Conservation (phyloP, 257 asterid species). For the Cruciata laevipes region DNA sequence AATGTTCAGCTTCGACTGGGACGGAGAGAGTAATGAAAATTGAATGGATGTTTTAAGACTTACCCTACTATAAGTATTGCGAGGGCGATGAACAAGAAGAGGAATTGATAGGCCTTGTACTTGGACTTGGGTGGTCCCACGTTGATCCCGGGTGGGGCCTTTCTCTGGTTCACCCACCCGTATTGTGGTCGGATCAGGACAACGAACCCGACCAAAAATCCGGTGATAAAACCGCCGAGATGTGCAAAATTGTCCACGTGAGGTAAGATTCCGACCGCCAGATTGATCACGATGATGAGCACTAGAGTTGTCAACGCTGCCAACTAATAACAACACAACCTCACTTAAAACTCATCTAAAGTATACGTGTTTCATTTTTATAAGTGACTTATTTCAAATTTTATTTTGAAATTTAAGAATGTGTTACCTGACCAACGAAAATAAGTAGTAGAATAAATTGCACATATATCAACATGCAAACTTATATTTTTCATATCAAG, state of each 20-base stretch:
- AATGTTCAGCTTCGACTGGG: too few species aligned
- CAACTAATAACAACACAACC: conserved; percentile 26
- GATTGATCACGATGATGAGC: conserved; percentile 55
- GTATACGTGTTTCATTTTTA: too few species aligned
- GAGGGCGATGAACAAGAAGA: conserved; percentile 34
- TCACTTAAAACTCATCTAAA: too few species aligned
- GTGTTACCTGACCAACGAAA: too few species aligned
- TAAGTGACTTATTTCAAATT: too few species aligned
- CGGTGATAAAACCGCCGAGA: conserved; percentile 75
- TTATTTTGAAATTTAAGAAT: too few species aligned
- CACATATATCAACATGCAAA: too few species aligned
- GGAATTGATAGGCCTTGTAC: conserved; percentile 63
- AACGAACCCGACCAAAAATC: conserved; percentile 71
- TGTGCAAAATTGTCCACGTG: conserved; percentile 98
- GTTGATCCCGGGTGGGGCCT: conserved; percentile 30
- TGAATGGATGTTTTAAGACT: too few species aligned
- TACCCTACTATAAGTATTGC: conserved; percentile 42
- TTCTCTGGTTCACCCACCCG: conserved; percentile 44
- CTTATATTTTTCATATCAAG: too few species aligned
- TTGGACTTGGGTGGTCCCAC: conserved; percentile 38
- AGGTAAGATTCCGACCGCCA: conserved; percentile 91
- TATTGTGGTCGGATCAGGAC: conserved; percentile 85
- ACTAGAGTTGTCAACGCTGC: conserved; percentile 56
- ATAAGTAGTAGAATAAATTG: too few species aligned
- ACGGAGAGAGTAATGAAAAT: too few species aligned